phyloP scores from a whole-genome alignment of 2,329 filamentous ascomycete genomes.

The Diaporthe sp. region DNA sequence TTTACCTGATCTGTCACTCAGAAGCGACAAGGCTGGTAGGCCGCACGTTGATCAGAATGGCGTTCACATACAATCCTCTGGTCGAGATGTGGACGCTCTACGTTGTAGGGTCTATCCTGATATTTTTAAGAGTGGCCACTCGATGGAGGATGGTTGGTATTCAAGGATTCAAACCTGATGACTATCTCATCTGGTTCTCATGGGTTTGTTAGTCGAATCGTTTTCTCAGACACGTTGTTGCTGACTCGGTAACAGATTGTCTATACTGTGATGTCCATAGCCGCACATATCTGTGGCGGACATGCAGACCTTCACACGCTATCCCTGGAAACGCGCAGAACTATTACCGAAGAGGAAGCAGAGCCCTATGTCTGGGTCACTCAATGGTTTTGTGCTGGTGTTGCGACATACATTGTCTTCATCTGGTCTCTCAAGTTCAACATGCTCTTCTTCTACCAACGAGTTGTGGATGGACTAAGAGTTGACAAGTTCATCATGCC shows the following conservation, averaged over 20 bases:
- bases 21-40: background rate
- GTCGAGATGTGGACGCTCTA: constrained; percentile 55
- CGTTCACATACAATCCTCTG: constrained; percentile 35
- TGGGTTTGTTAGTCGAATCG: constrained; percentile 41
- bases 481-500: constrained; percentile 52
- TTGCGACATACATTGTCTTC: constrained; percentile 50
- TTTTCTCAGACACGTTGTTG: background rate
- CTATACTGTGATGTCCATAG: constrained; percentile 35
- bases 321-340: constrained; percentile 47
- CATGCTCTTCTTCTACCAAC: constrained; percentile 55
- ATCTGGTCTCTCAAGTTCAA: constrained; percentile 56
- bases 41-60: constrained; percentile 13
- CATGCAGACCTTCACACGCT: constrained; percentile 46
- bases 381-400: constrained; percentile 52
- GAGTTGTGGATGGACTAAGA: constrained; percentile 51
- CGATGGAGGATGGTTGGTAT: constrained; percentile 50
- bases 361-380: constrained; percentile 48
- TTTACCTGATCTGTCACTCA: background rate
- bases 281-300: constrained; percentile 20
- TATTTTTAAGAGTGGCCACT: constrained; percentile 48
- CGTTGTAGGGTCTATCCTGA: constrained; percentile 47
- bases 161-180: constrained; percentile 49
- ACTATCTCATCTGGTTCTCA: constrained; percentile 49
- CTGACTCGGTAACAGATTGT: constrained; percentile 42
- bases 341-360: constrained; percentile 46